Evolutionary conservation across 2,329 filamentous ascomycete species (phyloP), one percentile per base, ranked within the genome.

Genomic region (Plenodomus biglobosus): DNA sequence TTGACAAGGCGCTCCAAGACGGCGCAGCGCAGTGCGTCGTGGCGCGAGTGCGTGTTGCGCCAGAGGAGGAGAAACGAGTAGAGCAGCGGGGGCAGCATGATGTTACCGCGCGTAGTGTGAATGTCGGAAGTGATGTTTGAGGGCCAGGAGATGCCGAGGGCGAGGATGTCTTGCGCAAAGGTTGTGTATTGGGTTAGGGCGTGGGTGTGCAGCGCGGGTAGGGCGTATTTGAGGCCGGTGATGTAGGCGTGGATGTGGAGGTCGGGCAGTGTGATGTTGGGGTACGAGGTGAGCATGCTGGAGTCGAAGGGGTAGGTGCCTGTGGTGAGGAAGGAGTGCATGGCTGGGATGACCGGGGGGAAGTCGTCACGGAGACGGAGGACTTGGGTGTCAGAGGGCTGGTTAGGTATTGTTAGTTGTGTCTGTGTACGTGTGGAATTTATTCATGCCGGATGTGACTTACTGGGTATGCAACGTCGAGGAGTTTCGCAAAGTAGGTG

Each of bases 211-310:
- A 68, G 42, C 4, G 30, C 19, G 5, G 44, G 27, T 8, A 66
- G 17, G 3, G 45, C 34, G 42, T 68, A 68, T 35, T 64, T 65
- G 35, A 16, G 44, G 10, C 55, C 58, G 4, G 52, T 40, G 21
- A 61, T 32, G 51, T 66, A 66, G n/a, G 50, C 49, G 34, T 65
- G 64, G 15, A 66, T 35, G 40, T 66, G 59, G 1, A 60, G 47
- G 40, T 68, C 64, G 2, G 64, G 53, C 27, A 56, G 42, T 7
- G 59, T 64, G 34, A 61, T 50, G 19, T 48, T 36, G 7, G 58
- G 57, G 22, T 53, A 50, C 13, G 18, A 16, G 16, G 35, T 13
- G 39, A 52, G 27, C 6, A 15, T 42, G 8, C 21, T 30, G 17
- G 46, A 37, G 18, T 58, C 48, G 51, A 61, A 52, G n/a, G 36